Conservation (phyloP, 2,329 filamentous ascomycete species). For the Escovopsis sp. region DNA sequence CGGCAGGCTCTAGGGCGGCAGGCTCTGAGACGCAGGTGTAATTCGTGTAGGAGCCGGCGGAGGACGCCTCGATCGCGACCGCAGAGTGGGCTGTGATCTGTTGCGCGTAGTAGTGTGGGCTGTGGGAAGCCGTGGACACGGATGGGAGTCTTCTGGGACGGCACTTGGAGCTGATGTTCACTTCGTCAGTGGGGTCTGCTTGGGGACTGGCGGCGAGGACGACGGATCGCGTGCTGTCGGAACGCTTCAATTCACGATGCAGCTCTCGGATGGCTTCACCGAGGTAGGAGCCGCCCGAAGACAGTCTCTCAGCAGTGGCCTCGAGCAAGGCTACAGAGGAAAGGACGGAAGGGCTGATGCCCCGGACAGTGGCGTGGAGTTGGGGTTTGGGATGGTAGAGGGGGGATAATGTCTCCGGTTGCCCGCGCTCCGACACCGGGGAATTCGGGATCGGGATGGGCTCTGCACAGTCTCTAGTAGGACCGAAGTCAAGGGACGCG, state of each 20-base stretch:
- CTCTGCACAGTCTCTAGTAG: background rate
- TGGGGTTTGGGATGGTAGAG: constrained; percentile 26
- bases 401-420: too few species aligned
- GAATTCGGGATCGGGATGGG: constrained; percentile 5
- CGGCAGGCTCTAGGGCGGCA: constrained; percentile 20
- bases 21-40: too few species aligned
- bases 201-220: constrained; percentile 36
- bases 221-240: constrained; percentile 52
- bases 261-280: constrained; percentile 57
- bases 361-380: constrained; percentile 31
- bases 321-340: constrained; percentile 56
- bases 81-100: constrained; percentile 62
- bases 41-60: constrained; percentile 42
- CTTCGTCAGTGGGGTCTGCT: constrained; percentile 18
- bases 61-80: constrained; percentile 52
- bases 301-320: constrained; percentile 60
- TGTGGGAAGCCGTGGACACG: constrained; percentile 30
- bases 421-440: too few species aligned
- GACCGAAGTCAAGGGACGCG: background rate
- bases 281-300: constrained; percentile 60
- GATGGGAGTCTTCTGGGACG: constrained; percentile 30
- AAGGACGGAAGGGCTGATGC: constrained; percentile 27
- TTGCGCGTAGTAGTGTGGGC: too few species aligned
- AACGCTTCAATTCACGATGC: constrained; percentile 55
- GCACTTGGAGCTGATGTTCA: constrained; percentile 6